Base-by-base conservation (phyloP, 352 stramenopile species). In the Globisporangium spiculum region DNA sequence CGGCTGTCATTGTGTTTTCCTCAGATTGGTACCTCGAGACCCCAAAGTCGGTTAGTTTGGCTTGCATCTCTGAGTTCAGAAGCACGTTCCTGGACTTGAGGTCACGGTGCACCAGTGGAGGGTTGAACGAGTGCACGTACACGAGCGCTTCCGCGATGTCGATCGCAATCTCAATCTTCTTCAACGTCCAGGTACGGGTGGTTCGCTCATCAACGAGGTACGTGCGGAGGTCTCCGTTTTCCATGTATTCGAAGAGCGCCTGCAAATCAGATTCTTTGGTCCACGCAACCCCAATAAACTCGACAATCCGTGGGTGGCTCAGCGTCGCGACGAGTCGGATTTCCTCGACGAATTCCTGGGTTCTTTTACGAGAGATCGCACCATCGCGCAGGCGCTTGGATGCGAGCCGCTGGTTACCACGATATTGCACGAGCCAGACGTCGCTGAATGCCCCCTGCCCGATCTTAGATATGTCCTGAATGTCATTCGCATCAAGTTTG, bases 231-330 rank as follows among this genome's bases (percentile, higher is more conserved):
- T 91, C 81, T 27, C 83, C 79, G 5, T 72, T 75, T 0, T 83
- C 62, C 81, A 89, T 88, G 67, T 84, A 89, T 67, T 91, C 83
- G 57, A 86, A 88, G 9, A 91, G 54, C 12, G 79, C 83, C 68
- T 88, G 77, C 0, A 89, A 46, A 60, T 90, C 80, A 9, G 73
- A 63, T 48, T 84, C 73, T 26, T 75, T 78, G 1, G 73, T 84
- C 80, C 79, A 91, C 5, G 76, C 74, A 27, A 78, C 81, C 7
- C 79, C 83, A 7, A 89, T 44, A 22, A 89, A 67, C 10, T 53
- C 55, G n/a, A 89, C 83, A 3, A 88, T 63, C 0, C 67, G 75
- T 16, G 77, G 74, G 36, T 87, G 81, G 20, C 80, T 69, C 26
- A 90, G 62, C 26, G 69, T 73, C 4, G 75, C 56, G 1, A 74